A percentile compares a stretch with the other conserved stretches of the same genome.
Evolutionary conservation across 257 asterid genomes (phyloP).

Genomic region (Nemophila menziesii): DNA sequence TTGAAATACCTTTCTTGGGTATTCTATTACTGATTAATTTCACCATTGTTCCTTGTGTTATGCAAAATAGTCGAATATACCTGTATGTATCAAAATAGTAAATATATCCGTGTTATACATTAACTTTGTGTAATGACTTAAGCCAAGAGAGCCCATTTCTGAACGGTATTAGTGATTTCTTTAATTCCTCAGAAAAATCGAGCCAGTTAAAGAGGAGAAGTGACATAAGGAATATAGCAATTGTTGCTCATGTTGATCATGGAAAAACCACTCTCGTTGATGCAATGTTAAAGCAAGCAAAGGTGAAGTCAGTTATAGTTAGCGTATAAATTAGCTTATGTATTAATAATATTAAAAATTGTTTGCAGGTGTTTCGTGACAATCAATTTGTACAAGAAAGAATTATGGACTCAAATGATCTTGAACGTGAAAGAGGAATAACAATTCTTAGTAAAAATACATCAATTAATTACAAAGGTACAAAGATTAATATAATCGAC

Average conservation of each 20-base stretch:
- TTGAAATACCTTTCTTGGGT: neutral
- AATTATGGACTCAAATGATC: constrained; percentile 96
- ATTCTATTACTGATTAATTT: neutral
- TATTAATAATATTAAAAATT: constrained; percentile 9
- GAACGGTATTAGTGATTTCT: too few relatives aligned
- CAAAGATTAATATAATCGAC: constrained; percentile 87
- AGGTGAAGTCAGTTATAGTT: constrained; percentile 29
- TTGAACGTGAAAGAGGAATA: constrained; percentile 98
- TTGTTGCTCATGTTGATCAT: constrained; percentile 99
- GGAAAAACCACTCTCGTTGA: constrained; percentile 98
- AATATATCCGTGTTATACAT: too few relatives aligned
- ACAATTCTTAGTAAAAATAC: constrained; percentile 98
- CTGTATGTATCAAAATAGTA: too few relatives aligned
- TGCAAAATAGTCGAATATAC: too few relatives aligned
- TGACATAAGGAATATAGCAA: constrained; percentile 84
- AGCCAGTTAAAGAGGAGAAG: constrained; percentile 56
- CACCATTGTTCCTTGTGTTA: too few relatives aligned
- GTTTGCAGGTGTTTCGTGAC: constrained; percentile 83
- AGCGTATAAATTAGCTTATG: neutral
- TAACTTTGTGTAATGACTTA: too few relatives aligned
- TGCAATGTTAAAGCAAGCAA: constrained; percentile 87
- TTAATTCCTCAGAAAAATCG: constrained; percentile 38
- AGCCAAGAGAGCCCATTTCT: too few relatives aligned
- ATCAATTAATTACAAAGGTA: constrained; percentile 71
- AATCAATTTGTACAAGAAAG: constrained; percentile 91